phyloP scores from a whole-genome alignment of 176 grass and related monocot species.

The Coix lacrymajobi region DNA sequence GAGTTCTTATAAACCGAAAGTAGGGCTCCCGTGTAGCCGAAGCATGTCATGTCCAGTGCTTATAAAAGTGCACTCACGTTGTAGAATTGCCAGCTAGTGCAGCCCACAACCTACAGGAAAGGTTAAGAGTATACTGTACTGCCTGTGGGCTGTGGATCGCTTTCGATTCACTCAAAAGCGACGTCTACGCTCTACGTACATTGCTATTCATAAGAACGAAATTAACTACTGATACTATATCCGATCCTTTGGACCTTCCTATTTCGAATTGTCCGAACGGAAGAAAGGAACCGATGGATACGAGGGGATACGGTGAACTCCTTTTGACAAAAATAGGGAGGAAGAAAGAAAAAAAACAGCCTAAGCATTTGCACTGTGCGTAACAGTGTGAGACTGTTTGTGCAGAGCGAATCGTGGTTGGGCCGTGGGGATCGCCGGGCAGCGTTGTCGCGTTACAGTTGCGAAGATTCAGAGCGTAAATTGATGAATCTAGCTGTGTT shows the following conservation, averaged over 20 bases:
- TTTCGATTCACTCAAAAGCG: conserved; percentile 27
- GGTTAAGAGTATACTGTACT: neutral
- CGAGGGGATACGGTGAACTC: no score
- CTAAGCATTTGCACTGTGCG: no score
- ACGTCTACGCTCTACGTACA: neutral
- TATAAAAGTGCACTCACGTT: neutral
- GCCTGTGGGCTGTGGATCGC: neutral
- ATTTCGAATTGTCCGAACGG: neutral
- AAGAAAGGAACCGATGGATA: no score
- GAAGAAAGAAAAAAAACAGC: no score
- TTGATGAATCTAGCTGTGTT: no score
- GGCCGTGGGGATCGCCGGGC: no score
- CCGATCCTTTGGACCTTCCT: no score
- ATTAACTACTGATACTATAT: neutral
- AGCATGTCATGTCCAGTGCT: neutral
- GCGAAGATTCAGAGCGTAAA: no score
- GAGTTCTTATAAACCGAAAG: neutral
- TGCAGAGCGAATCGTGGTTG: no score
- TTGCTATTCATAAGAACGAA: neutral
- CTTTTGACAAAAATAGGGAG: no score
- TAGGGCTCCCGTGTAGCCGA: neutral
- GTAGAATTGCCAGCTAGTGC: neutral
- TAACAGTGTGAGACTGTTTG: no score
- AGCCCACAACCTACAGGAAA: neutral
- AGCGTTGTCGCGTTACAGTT: no score